These are phyloP conservation scores for Populus hybrid DNA, from an alignment of 441 rosid genomes.

Conservation along the genomic window DNA sequence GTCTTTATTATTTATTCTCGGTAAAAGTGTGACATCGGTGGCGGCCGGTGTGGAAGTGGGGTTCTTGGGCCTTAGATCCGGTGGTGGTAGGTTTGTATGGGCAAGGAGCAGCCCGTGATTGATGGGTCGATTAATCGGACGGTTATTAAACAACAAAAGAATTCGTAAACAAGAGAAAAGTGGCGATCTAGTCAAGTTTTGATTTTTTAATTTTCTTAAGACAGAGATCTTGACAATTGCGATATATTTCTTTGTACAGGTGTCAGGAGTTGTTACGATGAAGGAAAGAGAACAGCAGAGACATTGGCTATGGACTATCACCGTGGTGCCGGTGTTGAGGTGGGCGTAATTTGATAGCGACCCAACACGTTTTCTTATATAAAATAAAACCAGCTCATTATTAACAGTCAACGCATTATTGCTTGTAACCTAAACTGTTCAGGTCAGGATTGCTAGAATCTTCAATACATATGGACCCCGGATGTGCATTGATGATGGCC, in stretches of 20 bases:
- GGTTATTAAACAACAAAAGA: background rate
- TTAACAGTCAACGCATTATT: background rate
- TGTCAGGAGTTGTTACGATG: slow-evolving; percentile 94
- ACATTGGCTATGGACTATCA: slow-evolving; percentile 95
- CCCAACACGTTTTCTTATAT: background rate
- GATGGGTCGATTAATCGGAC: background rate
- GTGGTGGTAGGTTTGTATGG: background rate
- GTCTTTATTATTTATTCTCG: background rate
- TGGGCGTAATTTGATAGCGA: slow-evolving; percentile 11
- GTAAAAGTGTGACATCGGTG: background rate
- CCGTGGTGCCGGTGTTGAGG: slow-evolving; percentile 88
- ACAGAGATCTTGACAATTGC: background rate
- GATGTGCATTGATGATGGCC: slow-evolving; percentile 94
- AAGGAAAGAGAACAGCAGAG: slow-evolving; percentile 94
- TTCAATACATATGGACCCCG: slow-evolving; percentile 94
- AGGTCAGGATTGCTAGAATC: slow-evolving; percentile 91
- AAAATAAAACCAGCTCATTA: background rate
- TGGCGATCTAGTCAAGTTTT: background rate
- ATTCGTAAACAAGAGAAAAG: background rate
- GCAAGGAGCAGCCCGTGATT: background rate
- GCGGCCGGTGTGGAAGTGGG: background rate
- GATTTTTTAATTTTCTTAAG: background rate
- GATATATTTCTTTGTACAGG: slow-evolving; percentile 42
- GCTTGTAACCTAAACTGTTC: slow-evolving; percentile 10
- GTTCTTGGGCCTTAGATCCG: background rate